Evolutionary conservation across 2,329 filamentous ascomycete species (phyloP), one percentile per base, ranked within the genome.

Genomic region (Pyrenochaeta sp.): DNA sequence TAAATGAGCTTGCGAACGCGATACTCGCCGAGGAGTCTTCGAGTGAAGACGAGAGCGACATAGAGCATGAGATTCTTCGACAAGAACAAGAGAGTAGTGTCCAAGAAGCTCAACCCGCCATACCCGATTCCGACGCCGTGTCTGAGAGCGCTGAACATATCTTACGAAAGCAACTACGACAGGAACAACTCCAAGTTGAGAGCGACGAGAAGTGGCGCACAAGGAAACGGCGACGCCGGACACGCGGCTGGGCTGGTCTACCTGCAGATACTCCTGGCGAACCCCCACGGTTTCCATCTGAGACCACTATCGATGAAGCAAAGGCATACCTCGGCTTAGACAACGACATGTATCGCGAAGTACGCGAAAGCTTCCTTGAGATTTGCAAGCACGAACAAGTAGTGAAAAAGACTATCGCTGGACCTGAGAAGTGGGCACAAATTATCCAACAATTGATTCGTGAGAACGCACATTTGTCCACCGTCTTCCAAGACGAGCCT

Each of bases 301-400:
- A 95, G 73, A 93, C 89, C 11, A 93, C 90, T 0, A 84, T 95
- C 53, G 88, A 91, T 60, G 90, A 94, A 74, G 88, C 89, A 67
- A 91, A 92, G 68, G 81, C 82, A 11, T 89, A 87, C 54, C 79
- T 96, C 23, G 80, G 78, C 32, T 79, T 96, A 30, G 85, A 89
- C 65, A 84, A 82, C 43, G 74, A 80, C 1, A 77, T 84, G 36
- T 95, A 95, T 71, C 82, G 81, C 29, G 77, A 85, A 53, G 74
- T 91, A 14, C 84, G 91, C 27, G 81, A 86, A 43, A 83, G 84
- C 23, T 95, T 92, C 60, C 84, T 88, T 63, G 77, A 77, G 9
- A 90, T 95, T 12, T 94, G 91, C 67, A 82, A 86, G 56, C 83
- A 87, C 49, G 79, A 84, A 29, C 82, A 82, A 0, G 85, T 95